phyloP scores from a whole-genome alignment of 108 stramenopile genomes.

The Asterionellopsis glacialis region DNA sequence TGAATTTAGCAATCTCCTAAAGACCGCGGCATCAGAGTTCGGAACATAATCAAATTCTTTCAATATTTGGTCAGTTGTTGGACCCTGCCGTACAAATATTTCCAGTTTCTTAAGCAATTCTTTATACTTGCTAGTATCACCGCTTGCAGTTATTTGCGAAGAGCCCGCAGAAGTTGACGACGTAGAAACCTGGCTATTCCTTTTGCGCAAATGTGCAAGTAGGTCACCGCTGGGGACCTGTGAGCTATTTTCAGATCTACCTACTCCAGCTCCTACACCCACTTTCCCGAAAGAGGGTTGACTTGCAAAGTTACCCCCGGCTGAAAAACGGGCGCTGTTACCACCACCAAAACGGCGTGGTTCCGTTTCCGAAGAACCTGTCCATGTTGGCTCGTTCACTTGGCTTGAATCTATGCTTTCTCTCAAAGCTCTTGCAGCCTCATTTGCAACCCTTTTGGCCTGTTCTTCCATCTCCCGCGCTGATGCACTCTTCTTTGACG shows the following conservation, averaged over 20 bases:
- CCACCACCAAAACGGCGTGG: constrained; percentile 10
- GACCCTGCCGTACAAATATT: constrained; percentile 45
- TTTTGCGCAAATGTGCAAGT: constrained; percentile 38
- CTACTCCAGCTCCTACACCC: constrained; percentile 5
- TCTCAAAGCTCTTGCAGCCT: constrained; percentile 47
- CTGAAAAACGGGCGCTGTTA: neutral
- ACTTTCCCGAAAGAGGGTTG: constrained; percentile 11
- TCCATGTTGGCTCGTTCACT: constrained; percentile 56
- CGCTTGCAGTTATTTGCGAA: neutral
- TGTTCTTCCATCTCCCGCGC: constrained; percentile 73
- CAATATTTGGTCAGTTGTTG: constrained; percentile 62
- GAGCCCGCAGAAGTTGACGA: constrained; percentile 3
- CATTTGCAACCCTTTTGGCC: constrained; percentile 59
- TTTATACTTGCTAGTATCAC: constrained; percentile 30
- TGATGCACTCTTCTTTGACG: constrained; percentile 36
- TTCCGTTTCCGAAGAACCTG: constrained; percentile 46
- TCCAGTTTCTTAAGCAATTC: constrained; percentile 40
- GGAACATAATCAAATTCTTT: constrained; percentile 60
- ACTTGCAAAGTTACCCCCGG: neutral
- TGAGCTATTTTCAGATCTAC: neutral
- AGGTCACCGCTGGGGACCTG: constrained; percentile 35
- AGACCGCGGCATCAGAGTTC: constrained; percentile 57
- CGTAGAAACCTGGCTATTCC: too few species aligned
- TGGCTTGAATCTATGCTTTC: constrained; percentile 39
- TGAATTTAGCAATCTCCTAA: constrained; percentile 62